phyloP scores from a whole-genome alignment of 139 green algal species.

The Haematococcus lacustris region DNA sequence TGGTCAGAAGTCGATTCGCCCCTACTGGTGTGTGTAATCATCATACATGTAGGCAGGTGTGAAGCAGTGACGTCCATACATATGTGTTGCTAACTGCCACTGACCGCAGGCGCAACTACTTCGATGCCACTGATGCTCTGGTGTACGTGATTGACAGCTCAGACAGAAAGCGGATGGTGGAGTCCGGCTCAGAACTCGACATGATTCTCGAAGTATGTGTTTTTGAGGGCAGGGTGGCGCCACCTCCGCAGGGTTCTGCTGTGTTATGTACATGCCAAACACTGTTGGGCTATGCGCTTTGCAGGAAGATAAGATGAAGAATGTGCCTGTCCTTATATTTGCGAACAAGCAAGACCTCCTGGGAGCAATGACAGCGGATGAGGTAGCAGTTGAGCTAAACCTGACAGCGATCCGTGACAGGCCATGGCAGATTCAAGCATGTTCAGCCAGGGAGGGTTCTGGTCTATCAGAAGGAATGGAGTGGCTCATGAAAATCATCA shows the following conservation, averaged over 20 bases:
- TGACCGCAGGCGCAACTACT: conserved; percentile 74
- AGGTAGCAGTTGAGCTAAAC: conserved; percentile 57
- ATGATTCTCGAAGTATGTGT: conserved; percentile 52
- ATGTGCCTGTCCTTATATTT: conserved; percentile 65
- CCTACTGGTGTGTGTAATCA: conserved; percentile 65
- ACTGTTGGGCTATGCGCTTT: too few relatives aligned
- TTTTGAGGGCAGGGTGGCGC: too few relatives aligned
- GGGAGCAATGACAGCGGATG: conserved; percentile 36
- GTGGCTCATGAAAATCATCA: conserved; percentile 67
- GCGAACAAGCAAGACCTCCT: conserved; percentile 82
- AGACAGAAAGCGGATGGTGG: conserved; percentile 64
- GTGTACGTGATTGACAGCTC: conserved; percentile 77
- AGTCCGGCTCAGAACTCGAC: conserved; percentile 57
- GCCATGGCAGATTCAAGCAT: conserved; percentile 72
- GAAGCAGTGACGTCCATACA: too few relatives aligned
- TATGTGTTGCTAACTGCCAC: too few relatives aligned
- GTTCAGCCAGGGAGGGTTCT: conserved; percentile 51
- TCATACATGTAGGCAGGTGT: too few relatives aligned
- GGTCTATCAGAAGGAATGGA: conserved; percentile 64
- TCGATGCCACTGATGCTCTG: conserved; percentile 68
- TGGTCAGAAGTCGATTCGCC: conserved; percentile 72
- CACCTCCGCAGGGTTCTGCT: too few relatives aligned
- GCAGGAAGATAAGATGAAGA: conserved; percentile 68
- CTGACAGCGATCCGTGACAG: conserved; percentile 56
- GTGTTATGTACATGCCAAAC: too few relatives aligned